Evolutionary conservation across 2,329 filamentous ascomycete genomes (phyloP).

Genomic region (Waltergamsia citrina): DNA sequence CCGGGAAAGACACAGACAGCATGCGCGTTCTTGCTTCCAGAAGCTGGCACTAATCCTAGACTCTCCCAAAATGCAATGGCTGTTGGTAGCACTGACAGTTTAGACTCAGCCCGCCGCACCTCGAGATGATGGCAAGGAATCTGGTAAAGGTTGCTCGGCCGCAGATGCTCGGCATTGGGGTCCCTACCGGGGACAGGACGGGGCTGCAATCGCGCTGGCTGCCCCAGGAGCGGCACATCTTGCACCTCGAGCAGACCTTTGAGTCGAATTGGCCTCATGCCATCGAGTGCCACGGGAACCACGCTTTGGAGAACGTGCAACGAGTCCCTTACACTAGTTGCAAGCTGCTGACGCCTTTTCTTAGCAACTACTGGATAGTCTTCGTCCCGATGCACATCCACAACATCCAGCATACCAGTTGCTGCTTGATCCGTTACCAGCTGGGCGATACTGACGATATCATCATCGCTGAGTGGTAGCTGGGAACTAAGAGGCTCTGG

Average conservation of each 20-base stretch:
- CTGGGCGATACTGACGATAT: conserved; percentile 58
- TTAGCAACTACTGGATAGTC: conserved; percentile 14
- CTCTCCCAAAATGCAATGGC: conserved; percentile 76
- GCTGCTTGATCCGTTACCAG: conserved; percentile 63
- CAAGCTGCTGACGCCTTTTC: conserved; percentile 30
- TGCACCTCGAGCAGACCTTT: conserved; percentile 46
- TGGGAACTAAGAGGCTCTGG: conserved; percentile 42
- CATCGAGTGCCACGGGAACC: conserved; percentile 34
- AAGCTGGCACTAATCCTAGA: conserved; percentile 62
- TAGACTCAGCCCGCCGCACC: conserved; percentile 58
- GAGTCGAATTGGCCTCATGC: conserved; percentile 23
- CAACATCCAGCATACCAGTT: conserved; percentile 34
- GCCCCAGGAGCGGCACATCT: conserved; percentile 42
- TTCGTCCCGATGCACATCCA: conserved; percentile 11
- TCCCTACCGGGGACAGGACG: conserved; percentile 33
- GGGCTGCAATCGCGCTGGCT: conserved; percentile 27
- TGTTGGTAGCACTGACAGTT: conserved; percentile 64
- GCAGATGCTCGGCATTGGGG: conserved; percentile 32
- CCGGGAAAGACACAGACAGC: conserved; percentile 63
- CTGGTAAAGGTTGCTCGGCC: conserved; percentile 45
- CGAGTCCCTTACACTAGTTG: conserved; percentile 33
- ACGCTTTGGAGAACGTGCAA: conserved; percentile 35
- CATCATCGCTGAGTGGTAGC: conserved; percentile 41
- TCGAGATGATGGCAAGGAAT: conserved; percentile 64
- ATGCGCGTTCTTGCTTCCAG: conserved; percentile 61